Conservation (phyloP, 768 basidiomycete species). For the Lyophyllum atratum region DNA sequence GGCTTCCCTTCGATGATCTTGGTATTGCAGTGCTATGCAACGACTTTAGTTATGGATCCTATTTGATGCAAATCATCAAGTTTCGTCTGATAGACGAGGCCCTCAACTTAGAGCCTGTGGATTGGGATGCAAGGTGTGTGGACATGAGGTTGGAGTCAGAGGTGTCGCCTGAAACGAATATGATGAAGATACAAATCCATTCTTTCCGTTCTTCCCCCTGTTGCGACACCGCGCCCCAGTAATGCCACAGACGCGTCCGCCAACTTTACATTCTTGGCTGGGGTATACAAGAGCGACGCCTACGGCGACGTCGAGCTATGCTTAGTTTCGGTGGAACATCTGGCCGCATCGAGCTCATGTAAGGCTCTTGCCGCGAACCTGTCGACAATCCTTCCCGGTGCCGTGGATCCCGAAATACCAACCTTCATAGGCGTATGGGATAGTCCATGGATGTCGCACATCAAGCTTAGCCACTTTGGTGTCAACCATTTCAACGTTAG, state of each 20-base stretch:
- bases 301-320: constrained; percentile 23
- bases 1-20: constrained; percentile 20
- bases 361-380: constrained; percentile 14
- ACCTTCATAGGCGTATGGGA: constrained; percentile 25
- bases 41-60: constrained; percentile 17
- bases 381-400: constrained; percentile 21
- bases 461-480: constrained; percentile 25
- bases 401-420: constrained; percentile 20
- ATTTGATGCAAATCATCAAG: constrained; percentile 17
- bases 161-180: background rate
- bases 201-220: background rate
- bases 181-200: background rate
- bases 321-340: constrained; percentile 11
- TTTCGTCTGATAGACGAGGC: constrained; percentile 21
- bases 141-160: background rate
- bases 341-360: constrained; percentile 16
- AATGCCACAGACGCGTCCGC: constrained; percentile 16
- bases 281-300: constrained; percentile 17
- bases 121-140: constrained; percentile 18
- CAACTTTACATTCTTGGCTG: constrained; percentile 12
- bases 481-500: constrained; percentile 22
- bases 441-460: constrained; percentile 16
- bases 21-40: constrained; percentile 24
- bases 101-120: constrained; percentile 19
- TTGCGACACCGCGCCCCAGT: constrained; percentile 13